Evolutionary conservation across 139 green algal species (phyloP).

Genomic region (Chlorella sorokiniana): DNA sequence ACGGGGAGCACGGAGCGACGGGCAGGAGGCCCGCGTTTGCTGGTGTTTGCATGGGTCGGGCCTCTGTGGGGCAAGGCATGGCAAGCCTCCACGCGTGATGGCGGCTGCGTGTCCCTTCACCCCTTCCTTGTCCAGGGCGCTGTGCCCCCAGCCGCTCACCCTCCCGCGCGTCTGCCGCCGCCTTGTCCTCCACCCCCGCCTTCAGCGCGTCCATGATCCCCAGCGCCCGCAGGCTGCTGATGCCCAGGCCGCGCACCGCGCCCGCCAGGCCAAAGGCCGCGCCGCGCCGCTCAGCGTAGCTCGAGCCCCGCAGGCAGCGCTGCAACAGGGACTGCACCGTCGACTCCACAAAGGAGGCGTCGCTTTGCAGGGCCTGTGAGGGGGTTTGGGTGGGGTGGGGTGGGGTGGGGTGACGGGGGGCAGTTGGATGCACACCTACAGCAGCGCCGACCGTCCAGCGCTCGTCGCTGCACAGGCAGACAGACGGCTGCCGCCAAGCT

Average conservation of each 20-base stretch:
- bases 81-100: no score
- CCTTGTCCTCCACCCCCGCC: slow-evolving; percentile 73
- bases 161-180: slow-evolving; percentile 65
- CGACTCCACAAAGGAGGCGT: slow-evolving; percentile 51
- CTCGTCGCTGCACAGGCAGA: no score
- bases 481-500: no score
- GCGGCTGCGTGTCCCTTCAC: no score
- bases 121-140: no score
- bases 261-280: slow-evolving; percentile 93
- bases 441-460: no score
- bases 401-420: background rate
- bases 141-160: slow-evolving; percentile 49
- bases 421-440: background rate
- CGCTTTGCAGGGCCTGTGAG: slow-evolving; percentile 32
- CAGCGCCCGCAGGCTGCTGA: slow-evolving; percentile 80
- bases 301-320: slow-evolving; percentile 54
- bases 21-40: no score
- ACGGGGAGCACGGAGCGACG: no score
- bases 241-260: slow-evolving; percentile 92
- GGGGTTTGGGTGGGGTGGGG: background rate
- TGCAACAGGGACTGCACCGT: slow-evolving; percentile 64
- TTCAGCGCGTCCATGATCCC: slow-evolving; percentile 93
- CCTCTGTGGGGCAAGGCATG: no score
- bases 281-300: slow-evolving; percentile 83
- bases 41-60: no score